Evolutionary conservation across 768 basidiomycete species (phyloP), one percentile per base, ranked within the genome.

Genomic region (Leccinum broughii): DNA sequence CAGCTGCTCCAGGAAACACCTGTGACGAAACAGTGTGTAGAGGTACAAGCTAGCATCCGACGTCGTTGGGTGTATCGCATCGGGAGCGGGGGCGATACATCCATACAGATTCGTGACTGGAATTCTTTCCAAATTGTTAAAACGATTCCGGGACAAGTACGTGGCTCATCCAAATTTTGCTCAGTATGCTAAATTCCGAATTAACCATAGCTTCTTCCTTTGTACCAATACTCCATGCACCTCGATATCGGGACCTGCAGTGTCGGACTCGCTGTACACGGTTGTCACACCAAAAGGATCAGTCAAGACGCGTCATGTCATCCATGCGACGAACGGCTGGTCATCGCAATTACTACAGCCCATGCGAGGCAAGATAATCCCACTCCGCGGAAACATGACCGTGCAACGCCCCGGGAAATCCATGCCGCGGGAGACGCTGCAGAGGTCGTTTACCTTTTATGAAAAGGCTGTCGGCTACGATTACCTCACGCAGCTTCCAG

Each of bases 291-390:
- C 86, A 0, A 78, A 80, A 54, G 92, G 93, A 0, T 67, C 64
- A 5, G 78, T 92, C 26, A 72, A 65, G 15, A 76, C 90, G 0
- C 74, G 72, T 3, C 89, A 91, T 70, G 79, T 95, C 48, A 77
- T 95, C 11, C 92, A 93, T 69, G 90, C 91, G 3, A 93, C 92
- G 3, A 96, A 96, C 70, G 92, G 83, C 20, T 94, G 92, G 85
- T 77, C 79, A 3, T 84, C 90, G 1, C 86, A 90, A 63, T 81
- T 95, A 49, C 76, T 95, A 57, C 77, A 80, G 13, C 80, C 81
- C 0, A 77, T 90, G 76, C 82, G 85, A 20, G 77, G 77, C 54
- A 89, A 84, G 68, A 83, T 90, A 60, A 68, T 89, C 17, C 88
- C 90, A 9, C 68, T 82, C 46, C 78, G 86, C 35, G 84, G 80